Conservation (phyloP, 768 basidiomycete genomes). For the Xerocomus spinulosus region DNA sequence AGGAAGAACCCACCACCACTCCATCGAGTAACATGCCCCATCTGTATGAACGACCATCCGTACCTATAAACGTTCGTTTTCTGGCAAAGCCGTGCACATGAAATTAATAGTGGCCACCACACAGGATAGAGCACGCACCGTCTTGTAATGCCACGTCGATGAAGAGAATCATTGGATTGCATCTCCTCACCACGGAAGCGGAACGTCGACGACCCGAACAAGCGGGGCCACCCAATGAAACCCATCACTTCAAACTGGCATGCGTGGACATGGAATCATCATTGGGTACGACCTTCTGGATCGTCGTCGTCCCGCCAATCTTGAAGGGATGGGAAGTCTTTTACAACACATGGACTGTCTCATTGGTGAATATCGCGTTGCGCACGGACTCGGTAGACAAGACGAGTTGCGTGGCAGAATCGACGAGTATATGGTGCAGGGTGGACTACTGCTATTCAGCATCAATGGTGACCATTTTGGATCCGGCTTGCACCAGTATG, state of each 20-base stretch:
- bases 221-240: constrained; percentile 32
- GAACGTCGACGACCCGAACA: constrained; percentile 24
- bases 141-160: constrained; percentile 10
- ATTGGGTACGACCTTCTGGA: constrained; percentile 20
- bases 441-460: no score
- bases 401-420: constrained; percentile 14
- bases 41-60: constrained; percentile 29
- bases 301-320: constrained; percentile 15
- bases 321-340: constrained; percentile 15
- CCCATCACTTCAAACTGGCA: constrained; percentile 28
- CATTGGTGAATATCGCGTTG: constrained; percentile 18
- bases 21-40: constrained; percentile 23
- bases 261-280: constrained; percentile 15
- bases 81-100: neutral
- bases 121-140: constrained; percentile 7
- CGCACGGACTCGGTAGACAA: constrained; percentile 18
- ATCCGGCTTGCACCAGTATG: no score
- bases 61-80: constrained; percentile 27
- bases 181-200: constrained; percentile 27
- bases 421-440: neutral
- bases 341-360: constrained; percentile 23
- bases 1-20: constrained; percentile 8
- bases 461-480: no score
- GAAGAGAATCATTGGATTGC: constrained; percentile 19
- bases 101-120: neutral